Evolutionary conservation across 805 yeast species (phyloP), one percentile per base, ranked within the genome.

Genomic region (Kluyveromyces nonfermentans): DNA sequence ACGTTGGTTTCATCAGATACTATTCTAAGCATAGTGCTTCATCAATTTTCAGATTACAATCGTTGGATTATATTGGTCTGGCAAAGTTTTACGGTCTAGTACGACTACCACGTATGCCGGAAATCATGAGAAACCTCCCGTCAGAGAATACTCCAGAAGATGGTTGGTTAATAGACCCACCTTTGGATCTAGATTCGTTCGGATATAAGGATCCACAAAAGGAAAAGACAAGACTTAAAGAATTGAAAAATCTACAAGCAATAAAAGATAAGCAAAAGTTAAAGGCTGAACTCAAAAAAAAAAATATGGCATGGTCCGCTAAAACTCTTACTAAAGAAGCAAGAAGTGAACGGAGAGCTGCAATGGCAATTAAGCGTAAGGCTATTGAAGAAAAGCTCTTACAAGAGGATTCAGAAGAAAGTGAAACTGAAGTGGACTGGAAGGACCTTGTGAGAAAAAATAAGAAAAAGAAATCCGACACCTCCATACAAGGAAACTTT

Each of bases 91-190:
- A 84, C 61, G 95, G 96, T 1, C 63, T 93, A 2, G 63, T 85
- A 35, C 72, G 96, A 52, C 65, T 90, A 46, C 99, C 99, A 7
- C 78, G 80, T 52, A 93, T 94, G 97, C 98, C 98, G 0, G 99
- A 93, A 58, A 65, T 78, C 28, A 73, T 80, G 18, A 69, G 67
- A 43, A 69, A 73, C 51, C 67, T 80, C 2, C 51, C 65, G 33
- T 50, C 58, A 12, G 75, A 71, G 2, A 51, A 62, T 10, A 65
- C 79, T 54, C 85, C 88, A 0, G 76, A 72, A 41, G 80, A 78
- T 48, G 97, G 96, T 1, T 86, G 89, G 87, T 63, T 85, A 31
- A 72, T 80, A 1, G 72, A 66, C 16, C 69, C 69, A 22, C 67
- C 68, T 2, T 69, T 88, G 16, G 82, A 85, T 52, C 74, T 85